Percentiles rank a stretch among this genome's conserved stretches.
Evolutionary conservation across 192 early-diverging fungal species (phyloP).

Genomic region (Backusella luteola): DNA sequence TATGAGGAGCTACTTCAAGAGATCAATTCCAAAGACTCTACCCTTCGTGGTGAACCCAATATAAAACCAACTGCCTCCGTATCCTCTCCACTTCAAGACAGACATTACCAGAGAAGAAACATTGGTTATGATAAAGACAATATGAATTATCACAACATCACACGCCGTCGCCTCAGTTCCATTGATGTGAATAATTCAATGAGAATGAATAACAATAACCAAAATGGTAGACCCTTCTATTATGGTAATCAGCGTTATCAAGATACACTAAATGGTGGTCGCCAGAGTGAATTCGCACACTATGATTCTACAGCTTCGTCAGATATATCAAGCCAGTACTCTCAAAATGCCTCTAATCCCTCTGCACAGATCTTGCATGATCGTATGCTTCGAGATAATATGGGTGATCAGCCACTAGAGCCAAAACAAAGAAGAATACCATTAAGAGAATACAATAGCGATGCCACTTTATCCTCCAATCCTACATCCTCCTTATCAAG

Average conservation of each 20-base stretch:
- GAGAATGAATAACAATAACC: background rate
- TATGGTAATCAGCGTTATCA: background rate
- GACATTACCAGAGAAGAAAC: background rate
- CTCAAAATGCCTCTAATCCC: background rate
- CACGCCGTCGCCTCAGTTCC: background rate
- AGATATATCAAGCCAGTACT: background rate
- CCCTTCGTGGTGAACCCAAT: background rate
- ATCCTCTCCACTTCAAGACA: constrained; percentile 1
- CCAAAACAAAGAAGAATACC: background rate
- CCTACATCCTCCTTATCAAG: background rate
- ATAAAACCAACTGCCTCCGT: background rate
- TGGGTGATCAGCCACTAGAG: background rate
- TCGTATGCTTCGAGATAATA: background rate
- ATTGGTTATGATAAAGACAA: background rate
- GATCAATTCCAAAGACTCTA: background rate
- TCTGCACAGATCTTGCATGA: constrained; percentile 13
- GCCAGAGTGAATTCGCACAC: background rate
- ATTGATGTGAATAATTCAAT: constrained; percentile 3
- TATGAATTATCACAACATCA: background rate
- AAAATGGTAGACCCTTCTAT: background rate
- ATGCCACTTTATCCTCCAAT: background rate
- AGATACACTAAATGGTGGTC: background rate
- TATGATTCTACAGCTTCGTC: background rate
- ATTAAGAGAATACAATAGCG: background rate
- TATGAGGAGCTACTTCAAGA: background rate